Conservation (phyloP, 2,329 filamentous ascomycete genomes). For the Nothopassalora personata region DNA sequence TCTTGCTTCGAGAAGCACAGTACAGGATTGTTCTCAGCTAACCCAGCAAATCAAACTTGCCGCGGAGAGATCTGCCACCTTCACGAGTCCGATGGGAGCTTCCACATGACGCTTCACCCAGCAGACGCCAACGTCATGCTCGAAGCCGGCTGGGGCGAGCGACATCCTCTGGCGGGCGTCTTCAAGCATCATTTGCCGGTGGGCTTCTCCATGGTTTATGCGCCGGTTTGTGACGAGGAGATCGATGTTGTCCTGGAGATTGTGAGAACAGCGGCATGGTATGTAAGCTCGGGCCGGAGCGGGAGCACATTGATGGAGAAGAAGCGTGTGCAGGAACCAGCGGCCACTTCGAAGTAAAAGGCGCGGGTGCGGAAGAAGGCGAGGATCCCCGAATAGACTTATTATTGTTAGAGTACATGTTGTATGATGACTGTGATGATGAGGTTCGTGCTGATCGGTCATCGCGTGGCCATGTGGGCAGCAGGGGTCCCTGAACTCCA, state of each 20-base stretch:
- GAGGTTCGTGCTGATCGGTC: too few relatives aligned
- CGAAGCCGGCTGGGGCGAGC: constrained; percentile 72
- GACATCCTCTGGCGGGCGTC: constrained; percentile 60
- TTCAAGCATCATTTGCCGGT: constrained; percentile 55
- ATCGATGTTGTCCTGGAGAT: constrained; percentile 62
- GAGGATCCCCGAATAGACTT: too few relatives aligned
- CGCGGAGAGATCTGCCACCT: constrained; percentile 79
- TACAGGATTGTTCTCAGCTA: constrained; percentile 64
- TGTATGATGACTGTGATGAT: too few relatives aligned
- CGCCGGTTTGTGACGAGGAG: constrained; percentile 65
- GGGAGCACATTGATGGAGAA: not conserved
- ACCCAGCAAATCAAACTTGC: constrained; percentile 63
- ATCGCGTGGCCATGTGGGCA: too few relatives aligned
- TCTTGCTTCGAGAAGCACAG: constrained; percentile 70
- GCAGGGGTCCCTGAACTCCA: too few relatives aligned
- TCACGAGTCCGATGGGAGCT: constrained; percentile 44
- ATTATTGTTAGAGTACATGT: too few relatives aligned
- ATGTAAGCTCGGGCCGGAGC: constrained; percentile 36
- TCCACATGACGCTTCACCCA: constrained; percentile 77
- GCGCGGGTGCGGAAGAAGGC: too few relatives aligned
- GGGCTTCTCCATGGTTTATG: constrained; percentile 78
- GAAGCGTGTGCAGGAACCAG: not conserved
- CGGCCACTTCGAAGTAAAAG: too few relatives aligned
- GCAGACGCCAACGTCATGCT: constrained; percentile 68
- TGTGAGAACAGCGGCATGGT: constrained; percentile 71